These are phyloP conservation scores for Arabidopsis suecica DNA, from an alignment of 345 rosid genomes.

Conservation along the genomic window DNA sequence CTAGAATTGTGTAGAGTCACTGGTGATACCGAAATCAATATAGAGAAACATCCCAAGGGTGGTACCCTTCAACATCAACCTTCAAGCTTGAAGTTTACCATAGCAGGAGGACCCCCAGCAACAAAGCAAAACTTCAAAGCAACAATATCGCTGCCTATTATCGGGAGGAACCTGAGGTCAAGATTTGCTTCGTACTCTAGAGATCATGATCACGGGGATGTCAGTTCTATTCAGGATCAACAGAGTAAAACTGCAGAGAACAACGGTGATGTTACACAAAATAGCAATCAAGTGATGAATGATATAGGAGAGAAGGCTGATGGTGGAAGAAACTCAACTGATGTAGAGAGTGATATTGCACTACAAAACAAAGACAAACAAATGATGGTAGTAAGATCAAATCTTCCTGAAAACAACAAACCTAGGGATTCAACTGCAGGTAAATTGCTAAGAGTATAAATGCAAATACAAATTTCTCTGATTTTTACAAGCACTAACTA, in stretches of 20 bases:
- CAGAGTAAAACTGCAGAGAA: slow-evolving; percentile 28
- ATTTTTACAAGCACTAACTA: not conserved
- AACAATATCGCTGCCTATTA: slow-evolving; percentile 73
- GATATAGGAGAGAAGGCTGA: slow-evolving; percentile 29
- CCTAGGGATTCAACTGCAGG: slow-evolving; percentile 45
- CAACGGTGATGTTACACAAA: slow-evolving; percentile 25
- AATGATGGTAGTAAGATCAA: slow-evolving; percentile 40
- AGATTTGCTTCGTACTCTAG: slow-evolving; percentile 67
- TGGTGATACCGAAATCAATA: slow-evolving; percentile 59
- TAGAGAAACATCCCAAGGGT: slow-evolving; percentile 44
- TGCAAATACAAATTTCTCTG: slow-evolving; percentile 18
- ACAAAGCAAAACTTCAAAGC: slow-evolving; percentile 90
- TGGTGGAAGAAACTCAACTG: slow-evolving; percentile 21
- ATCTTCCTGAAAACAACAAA: slow-evolving; percentile 47
- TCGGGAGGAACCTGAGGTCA: slow-evolving; percentile 79
- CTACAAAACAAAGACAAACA: slow-evolving; percentile 40
- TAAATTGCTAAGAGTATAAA: slow-evolving; percentile 34
- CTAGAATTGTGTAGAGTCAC: slow-evolving; percentile 75
- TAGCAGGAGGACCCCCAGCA: slow-evolving; percentile 96
- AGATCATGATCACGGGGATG: slow-evolving; percentile 44
- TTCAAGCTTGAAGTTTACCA: slow-evolving; percentile 65
- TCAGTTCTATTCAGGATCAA: slow-evolving; percentile 28
- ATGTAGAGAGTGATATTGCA: slow-evolving; percentile 40
- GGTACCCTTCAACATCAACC: slow-evolving; percentile 43
- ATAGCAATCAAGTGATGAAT: slow-evolving; percentile 25